Base-by-base conservation (phyloP, 2,329 filamentous ascomycete genomes). In the Phaeosphaeria sp. region DNA sequence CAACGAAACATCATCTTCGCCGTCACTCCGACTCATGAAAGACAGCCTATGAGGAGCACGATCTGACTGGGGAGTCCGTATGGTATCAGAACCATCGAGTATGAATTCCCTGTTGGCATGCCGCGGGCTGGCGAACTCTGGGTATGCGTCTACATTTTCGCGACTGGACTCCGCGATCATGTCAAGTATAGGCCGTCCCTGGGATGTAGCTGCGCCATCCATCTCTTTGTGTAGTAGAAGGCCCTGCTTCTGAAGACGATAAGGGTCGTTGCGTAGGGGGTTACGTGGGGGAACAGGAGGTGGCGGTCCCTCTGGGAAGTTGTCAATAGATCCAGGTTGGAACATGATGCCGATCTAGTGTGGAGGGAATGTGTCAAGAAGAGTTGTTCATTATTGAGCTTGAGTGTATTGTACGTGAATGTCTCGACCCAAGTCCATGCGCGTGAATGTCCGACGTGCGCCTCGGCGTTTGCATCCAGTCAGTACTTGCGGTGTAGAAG, bases 241-340 rank as follows among this genome's bases (percentile, higher is more conserved):
- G 4, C 30, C 25, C 18, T 22, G 30, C 2, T 22, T 24, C 25
- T 18, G 18, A 24, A 30, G 27, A 17, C 51, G 40, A 27, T 27
- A 15, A 25, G 49, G 27, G 2, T 21, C 39, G n/a, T 47, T 17
- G 33, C 53, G 53, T 17, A 56, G 36, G 33, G 42, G 55, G 33
- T 51, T 61, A 18, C 53, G 57, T 17, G 30, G 1, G 39, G 62
- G 57, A 27, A 60, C 33, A 1, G 56, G 60, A 42, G 60, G 60
- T 15, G 27, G 43, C 20, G 30, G 30, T 36, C 8, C 15, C 15
- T 36, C 30, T 36, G 30, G 30, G 15, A 36, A 36, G 11, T 13
- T 13, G 30, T 36, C 6, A 7, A 36, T 13, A 36, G 30, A 36
- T 7, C 30, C 11, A 36, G 30, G 8, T 36, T 36, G 30, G 30